A percentile compares a stretch with the other conserved stretches of the same genome.
phyloP scores from a whole-genome alignment of 2,329 filamentous ascomycete genomes.

The Talaromyces rugulosus region DNA sequence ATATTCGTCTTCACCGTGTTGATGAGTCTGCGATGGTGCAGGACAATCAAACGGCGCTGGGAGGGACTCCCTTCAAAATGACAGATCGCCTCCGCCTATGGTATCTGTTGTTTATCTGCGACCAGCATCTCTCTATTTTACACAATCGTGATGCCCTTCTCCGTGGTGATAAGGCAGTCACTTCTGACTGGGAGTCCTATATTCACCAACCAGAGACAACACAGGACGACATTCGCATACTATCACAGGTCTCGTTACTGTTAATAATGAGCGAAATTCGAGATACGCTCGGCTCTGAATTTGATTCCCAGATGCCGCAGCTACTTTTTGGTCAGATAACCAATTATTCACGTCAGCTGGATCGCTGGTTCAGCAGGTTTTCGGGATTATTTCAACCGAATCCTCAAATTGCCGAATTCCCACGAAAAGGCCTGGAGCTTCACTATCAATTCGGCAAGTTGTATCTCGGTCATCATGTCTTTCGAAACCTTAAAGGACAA shows the following conservation, averaged over 20 bases:
- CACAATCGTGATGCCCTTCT: slow-evolving; percentile 33
- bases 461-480: slow-evolving; percentile 43
- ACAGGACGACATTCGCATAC: slow-evolving; percentile 30
- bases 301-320: slow-evolving; percentile 23
- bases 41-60: background rate
- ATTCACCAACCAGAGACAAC: slow-evolving; percentile 27
- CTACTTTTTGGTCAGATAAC: slow-evolving; percentile 22
- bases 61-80: slow-evolving; percentile 15
- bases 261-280: slow-evolving; percentile 34
- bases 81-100: slow-evolving; percentile 29
- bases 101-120: slow-evolving; percentile 33
- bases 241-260: slow-evolving; percentile 31
- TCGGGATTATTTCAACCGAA: slow-evolving; percentile 26
- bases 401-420: slow-evolving; percentile 40
- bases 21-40: slow-evolving; percentile 27
- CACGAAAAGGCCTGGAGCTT: slow-evolving; percentile 41
- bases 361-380: slow-evolving; percentile 27
- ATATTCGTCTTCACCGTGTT: slow-evolving; percentile 32
- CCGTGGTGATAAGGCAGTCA: slow-evolving; percentile 32
- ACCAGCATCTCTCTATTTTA: slow-evolving; percentile 33
- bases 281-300: slow-evolving; percentile 30
- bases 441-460: slow-evolving; percentile 47
- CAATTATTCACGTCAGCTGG: slow-evolving; percentile 25
- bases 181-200: slow-evolving; percentile 31
- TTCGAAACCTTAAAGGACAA: slow-evolving; percentile 26